Conservation (phyloP, 768 basidiomycete genomes). For the Artomyces pyxidatus region DNA sequence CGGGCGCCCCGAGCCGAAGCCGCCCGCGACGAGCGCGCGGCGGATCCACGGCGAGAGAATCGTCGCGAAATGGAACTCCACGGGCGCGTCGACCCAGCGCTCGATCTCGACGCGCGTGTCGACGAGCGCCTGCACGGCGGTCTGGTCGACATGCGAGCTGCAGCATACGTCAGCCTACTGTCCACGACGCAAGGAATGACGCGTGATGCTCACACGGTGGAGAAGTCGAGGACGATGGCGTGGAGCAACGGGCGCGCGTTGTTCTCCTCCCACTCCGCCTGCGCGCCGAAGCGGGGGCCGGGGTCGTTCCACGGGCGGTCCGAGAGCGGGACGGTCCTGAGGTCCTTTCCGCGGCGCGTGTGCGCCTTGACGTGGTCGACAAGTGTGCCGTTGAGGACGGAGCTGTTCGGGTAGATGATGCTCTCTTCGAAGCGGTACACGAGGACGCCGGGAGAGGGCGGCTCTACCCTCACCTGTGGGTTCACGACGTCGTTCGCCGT, state of each 20-base stretch:
- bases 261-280: slow-evolving; percentile 43
- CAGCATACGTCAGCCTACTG: slow-evolving; percentile 1
- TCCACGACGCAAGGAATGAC: neutral
- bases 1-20: slow-evolving; percentile 71
- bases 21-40: slow-evolving; percentile 81
- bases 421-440: slow-evolving; percentile 92
- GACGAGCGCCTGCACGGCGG: slow-evolving; percentile 83
- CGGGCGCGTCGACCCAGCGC: slow-evolving; percentile 68
- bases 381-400: slow-evolving; percentile 57
- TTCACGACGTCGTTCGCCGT: slow-evolving; percentile 50
- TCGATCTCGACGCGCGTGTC: slow-evolving; percentile 87
- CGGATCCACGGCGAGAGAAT: slow-evolving; percentile 92
- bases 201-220: slow-evolving; percentile 50
- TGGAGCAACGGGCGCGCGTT: slow-evolving; percentile 57
- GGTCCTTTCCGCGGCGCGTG: slow-evolving; percentile 71
- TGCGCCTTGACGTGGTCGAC: slow-evolving; percentile 76
- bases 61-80: slow-evolving; percentile 94
- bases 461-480: slow-evolving; percentile 58
- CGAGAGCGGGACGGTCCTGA: slow-evolving; percentile 48
- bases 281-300: slow-evolving; percentile 49
- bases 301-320: slow-evolving; percentile 96
- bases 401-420: slow-evolving; percentile 77
- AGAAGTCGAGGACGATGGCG: slow-evolving; percentile 89
- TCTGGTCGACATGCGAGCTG: slow-evolving; percentile 86
- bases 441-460: slow-evolving; percentile 80